Evolutionary conservation across 2,329 filamentous ascomycete species (phyloP).

Genomic region (Aspergillus brasiliensis): DNA sequence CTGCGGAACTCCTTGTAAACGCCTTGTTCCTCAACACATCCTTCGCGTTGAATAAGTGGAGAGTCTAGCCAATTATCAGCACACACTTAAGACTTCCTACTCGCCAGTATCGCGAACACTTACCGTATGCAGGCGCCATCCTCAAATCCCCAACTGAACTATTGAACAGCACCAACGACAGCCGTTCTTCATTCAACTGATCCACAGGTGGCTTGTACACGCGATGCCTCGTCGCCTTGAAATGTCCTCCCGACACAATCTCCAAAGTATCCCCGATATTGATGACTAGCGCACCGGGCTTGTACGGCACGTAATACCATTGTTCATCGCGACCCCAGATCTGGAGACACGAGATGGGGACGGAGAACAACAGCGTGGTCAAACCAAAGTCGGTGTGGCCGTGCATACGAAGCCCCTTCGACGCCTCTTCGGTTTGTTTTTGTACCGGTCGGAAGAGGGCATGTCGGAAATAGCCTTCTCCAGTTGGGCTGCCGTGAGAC

Average conservation of each 20-base stretch:
- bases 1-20: constrained; percentile 52
- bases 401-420: constrained; percentile 43
- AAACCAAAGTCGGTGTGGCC: constrained; percentile 54
- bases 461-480: constrained; percentile 52
- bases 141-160: constrained; percentile 49
- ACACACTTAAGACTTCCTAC: too few relatives aligned
- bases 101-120: not conserved
- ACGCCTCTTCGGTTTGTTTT: constrained; percentile 42
- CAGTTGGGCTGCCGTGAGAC: constrained; percentile 45
- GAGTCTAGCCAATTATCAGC: constrained; percentile 26
- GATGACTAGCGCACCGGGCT: constrained; percentile 52
- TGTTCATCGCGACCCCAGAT: constrained; percentile 48
- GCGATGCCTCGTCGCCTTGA: constrained; percentile 50
- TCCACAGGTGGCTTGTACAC: constrained; percentile 49
- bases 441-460: constrained; percentile 45
- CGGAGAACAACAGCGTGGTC: constrained; percentile 51
- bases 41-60: constrained; percentile 45
- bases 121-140: constrained; percentile 44
- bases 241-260: constrained; percentile 51
- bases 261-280: constrained; percentile 52
- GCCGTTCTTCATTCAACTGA: constrained; percentile 28
- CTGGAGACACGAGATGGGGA: constrained; percentile 52
- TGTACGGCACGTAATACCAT: constrained; percentile 50
- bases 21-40: constrained; percentile 47
- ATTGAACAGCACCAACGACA: constrained; percentile 49